Base-by-base conservation (phyloP, 2,329 filamentous ascomycete genomes). In the Dothiorella sarmentorum region DNA sequence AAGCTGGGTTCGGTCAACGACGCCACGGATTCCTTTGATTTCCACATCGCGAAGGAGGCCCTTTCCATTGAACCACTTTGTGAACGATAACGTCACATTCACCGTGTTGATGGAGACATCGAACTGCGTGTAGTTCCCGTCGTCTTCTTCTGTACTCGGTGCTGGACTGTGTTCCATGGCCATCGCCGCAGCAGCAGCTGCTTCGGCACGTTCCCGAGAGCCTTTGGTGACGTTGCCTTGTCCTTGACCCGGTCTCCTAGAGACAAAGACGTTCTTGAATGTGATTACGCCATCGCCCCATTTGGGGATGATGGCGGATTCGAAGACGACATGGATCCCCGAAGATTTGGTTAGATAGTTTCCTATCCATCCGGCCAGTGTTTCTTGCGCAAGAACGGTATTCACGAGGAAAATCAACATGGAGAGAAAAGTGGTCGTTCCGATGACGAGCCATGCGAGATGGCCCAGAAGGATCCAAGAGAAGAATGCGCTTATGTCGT, bases 1-100 rank as follows among this genome's bases (percentile, higher is more conserved):
- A 2, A 99, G 89, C 45, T 86, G 88, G 0, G 91, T 96, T 60
- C 94, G 85, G 73, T 99, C 94, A 43, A 99, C 82, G 4, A 97
- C 90, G 20, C 94, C 94, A 61, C 94, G 85, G 27, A 99, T 89
- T 4, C 94, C 94, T 69, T 91, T 94, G 55, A 99, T 87, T 69
- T 97, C 91, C 40, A 99, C 94, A 69, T 97, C 90, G 66, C 90
- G 87, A 7, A 99, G 78, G 5, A 95, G 81, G 0, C 94, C 94
- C 72, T 93, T 97, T 20, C 94, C 93, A 66, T 96, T 97, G 85
- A 96, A 95, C 94, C 94, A 99, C 71, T 97, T 97, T n/a, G 91
- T 82, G 66, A 99, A 97, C 0, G 94, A 99, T 24, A 99, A 74
- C 0, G 93, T 97, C 40, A 99, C 93, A 68, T 99, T 96, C 62